These are phyloP conservation scores for Aspergillus ochraceoroseus DNA, from an alignment of 2,329 filamentous ascomycete genomes.

Conservation along the genomic window DNA sequence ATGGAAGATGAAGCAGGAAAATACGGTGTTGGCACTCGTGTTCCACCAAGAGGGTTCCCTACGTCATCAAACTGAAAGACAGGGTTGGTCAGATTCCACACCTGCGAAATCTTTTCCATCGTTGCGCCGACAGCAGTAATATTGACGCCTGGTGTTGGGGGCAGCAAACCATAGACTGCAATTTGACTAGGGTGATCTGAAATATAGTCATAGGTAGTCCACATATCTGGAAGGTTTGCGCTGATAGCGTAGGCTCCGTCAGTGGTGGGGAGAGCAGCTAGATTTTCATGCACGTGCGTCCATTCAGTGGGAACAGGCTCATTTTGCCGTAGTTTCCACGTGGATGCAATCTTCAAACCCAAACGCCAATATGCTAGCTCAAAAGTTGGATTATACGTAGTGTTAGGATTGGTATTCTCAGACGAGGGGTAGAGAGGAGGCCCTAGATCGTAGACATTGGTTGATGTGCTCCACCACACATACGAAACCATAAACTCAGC, in stretches of 20 bases:
- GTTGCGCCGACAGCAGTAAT: conserved; percentile 35
- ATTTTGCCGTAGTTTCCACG: conserved; percentile 50
- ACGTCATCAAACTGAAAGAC: conserved; percentile 54
- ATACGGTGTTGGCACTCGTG: conserved; percentile 54
- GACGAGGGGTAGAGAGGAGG: conserved; percentile 51
- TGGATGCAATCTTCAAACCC: conserved; percentile 51
- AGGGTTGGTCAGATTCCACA: conserved; percentile 44
- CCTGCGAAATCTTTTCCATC: conserved; percentile 37
- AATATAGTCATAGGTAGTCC: conserved; percentile 36
- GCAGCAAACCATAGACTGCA: conserved; percentile 46
- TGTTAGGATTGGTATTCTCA: conserved; percentile 57
- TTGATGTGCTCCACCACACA: conserved; percentile 52
- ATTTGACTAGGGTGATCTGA: conserved; percentile 46
- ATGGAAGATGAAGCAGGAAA: conserved; percentile 51
- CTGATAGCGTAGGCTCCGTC: conserved; percentile 53
- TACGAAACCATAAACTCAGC: conserved; percentile 59
- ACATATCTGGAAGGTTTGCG: conserved; percentile 48
- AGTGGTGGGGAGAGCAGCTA: conserved; percentile 51
- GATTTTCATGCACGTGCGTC: conserved; percentile 48
- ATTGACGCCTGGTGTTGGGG: conserved; percentile 40
- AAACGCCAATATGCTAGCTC: conserved; percentile 60
- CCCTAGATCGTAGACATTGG: conserved; percentile 51
- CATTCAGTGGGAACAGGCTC: conserved; percentile 46
- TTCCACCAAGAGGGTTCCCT: conserved; percentile 49
- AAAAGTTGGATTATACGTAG: conserved; percentile 55